Base-by-base conservation (phyloP, 2,329 filamentous ascomycete species). In the Penicillium sp. region DNA sequence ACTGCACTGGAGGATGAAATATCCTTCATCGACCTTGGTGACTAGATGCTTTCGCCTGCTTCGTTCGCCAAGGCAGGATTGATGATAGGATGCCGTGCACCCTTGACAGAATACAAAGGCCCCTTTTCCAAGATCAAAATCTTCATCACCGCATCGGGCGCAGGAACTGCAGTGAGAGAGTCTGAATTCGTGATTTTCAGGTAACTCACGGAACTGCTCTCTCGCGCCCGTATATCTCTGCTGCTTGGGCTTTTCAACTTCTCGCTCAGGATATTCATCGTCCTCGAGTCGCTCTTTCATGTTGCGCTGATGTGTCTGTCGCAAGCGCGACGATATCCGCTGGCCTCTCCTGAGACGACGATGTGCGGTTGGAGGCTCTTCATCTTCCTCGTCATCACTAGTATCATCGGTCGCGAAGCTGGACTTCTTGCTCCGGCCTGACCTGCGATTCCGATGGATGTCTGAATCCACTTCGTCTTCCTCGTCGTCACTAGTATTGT, bases 1-100 rank as follows among this genome's bases (percentile, higher is more conserved):
- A 57, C 84, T 86, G 72, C 93, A 99, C 66, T 99, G 93, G 33
- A 99, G 74, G 13, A 99, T 84, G 60, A 95, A 97, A 31, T 86
- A 72, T 2, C 86, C 82, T 1, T 86, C 76, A 2, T 77, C 84
- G 44, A 96, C 71, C 67, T 97, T 99, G 19, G 90, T 97, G 9
- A 89, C 89, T 30, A 93, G 74, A 66, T 97, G 93, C n/a, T 95
- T 89, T 52, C 93, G 80, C 11, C 68, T 75, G 43, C 79, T 80
- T 41, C 93, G 82, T 41, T 78, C 76, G 1, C 92, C 90, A 25
- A 99, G 77, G 64, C 93, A 99, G 34, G 73, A 73, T 67, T 88
- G 89, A 70, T 99, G 93, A 59, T 89, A 95, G 0, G 87, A 79
- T 40, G 85, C 76, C 2, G 86, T 89, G 66, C 93, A 99, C 27